phyloP scores from a whole-genome alignment of 805 yeast genomes.

The Saturnispora diversa region DNA sequence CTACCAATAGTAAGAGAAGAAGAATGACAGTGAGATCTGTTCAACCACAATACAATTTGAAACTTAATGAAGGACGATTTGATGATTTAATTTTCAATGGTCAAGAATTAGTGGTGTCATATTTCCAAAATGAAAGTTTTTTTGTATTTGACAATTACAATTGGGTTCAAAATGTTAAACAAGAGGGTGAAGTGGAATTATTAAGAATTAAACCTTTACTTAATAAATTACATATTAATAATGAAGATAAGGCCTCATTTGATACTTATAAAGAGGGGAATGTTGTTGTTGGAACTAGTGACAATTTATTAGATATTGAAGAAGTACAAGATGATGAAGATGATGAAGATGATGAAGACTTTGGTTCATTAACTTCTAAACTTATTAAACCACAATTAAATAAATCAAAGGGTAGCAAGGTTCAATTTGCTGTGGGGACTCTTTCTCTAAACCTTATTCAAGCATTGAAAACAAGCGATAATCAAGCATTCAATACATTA shows the following conservation, averaged over 20 bases:
- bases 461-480: constrained; percentile 82
- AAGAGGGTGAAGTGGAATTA: constrained; percentile 18
- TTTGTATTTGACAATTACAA: constrained; percentile 49
- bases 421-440: constrained; percentile 61
- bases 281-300: constrained; percentile 38
- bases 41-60: constrained; percentile 39
- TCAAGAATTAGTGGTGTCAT: constrained; percentile 38
- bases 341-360: constrained; percentile 31
- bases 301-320: constrained; percentile 45
- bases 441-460: constrained; percentile 80
- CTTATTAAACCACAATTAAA: constrained; percentile 26
- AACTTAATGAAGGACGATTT: constrained; percentile 29
- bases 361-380: constrained; percentile 45
- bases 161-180: constrained; percentile 34
- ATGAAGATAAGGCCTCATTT: constrained; percentile 25
- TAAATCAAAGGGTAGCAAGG: constrained; percentile 30
- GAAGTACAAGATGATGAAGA: constrained; percentile 40
- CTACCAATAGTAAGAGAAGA: constrained; percentile 12
- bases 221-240: constrained; percentile 35
- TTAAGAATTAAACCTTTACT: constrained; percentile 19
- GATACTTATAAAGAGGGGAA: constrained; percentile 17
- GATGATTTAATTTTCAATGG: constrained; percentile 23
- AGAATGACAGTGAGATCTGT: constrained; percentile 41
- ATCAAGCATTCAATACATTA: constrained; percentile 76
- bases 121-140: constrained; percentile 55